Base-by-base conservation (phyloP, 306 rosid species). In the Psophocarpus tetragonolobus region DNA sequence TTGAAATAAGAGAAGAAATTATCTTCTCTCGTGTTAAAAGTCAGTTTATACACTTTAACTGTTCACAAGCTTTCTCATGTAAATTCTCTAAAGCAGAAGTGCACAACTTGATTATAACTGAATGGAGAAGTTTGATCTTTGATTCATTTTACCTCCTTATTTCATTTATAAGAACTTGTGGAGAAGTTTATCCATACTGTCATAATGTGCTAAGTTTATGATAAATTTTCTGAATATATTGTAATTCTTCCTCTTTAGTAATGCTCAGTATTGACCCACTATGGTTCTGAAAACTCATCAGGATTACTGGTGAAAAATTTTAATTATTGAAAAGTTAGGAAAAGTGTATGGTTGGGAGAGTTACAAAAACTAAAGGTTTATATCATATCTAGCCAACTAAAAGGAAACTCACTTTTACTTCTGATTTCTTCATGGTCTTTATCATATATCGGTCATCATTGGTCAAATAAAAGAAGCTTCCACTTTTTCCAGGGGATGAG, bases 401-500 rank as follows among this genome's bases (percentile, higher is more conserved):
- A 66, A 81, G 68, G 54, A 33, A 70, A 81, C 98, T 88, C 69
- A 96, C 99, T 82, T 96, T 96, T 24, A 83, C 90, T 91, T 96
- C 99, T 63, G 99, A 74, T 82, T 96, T 96, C 87, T 86, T 96
- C 93, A 96, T 86, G 64, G 99, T 96, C 88, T 96, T 96, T 75
- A 96, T 96, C 99, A 96, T 96, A 89, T 96, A 96, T 15, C 97
- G 92, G 77, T 96, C 99, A 82, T 96, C 99, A 15, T 91, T 79
- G 30, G 99, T 96, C 85, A 96, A 81, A 85, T 96, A 96, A 82
- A 96, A 96, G 82, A 96, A 96, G 80, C 99, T 96, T 81, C 99
- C 98, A 57, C 98, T 92, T 85, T 96, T 96, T 80, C 99, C 99
- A 1, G 99, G 99, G 58, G 99, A 93, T 3, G 99, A 96, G 44